Percentiles rank a stretch among this genome's conserved stretches.
These are phyloP conservation scores for Sicyos baderoa DNA, from an alignment of 306 rosid genomes.

Conservation along the genomic window DNA sequence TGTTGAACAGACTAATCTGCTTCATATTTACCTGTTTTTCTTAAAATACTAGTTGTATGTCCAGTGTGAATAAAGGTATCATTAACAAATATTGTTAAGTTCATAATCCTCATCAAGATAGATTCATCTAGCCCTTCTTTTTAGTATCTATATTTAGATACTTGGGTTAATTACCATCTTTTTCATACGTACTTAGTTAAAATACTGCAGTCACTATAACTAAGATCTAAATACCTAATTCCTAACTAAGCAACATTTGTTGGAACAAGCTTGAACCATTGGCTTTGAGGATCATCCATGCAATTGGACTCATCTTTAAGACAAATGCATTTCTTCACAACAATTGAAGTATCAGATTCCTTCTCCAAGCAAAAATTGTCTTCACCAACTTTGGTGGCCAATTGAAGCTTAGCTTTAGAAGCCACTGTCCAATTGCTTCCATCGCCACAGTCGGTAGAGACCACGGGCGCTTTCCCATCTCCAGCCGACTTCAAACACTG, in stretches of 20 bases:
- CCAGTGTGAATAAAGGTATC: too few relatives aligned
- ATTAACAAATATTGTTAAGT: too few relatives aligned
- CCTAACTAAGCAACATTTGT: conserved; percentile 27
- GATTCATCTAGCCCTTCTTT: too few relatives aligned
- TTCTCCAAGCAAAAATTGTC: conserved; percentile 27
- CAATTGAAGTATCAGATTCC: conserved; percentile 22
- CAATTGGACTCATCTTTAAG: conserved; percentile 27
- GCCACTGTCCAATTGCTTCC: conserved; percentile 32
- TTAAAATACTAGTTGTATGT: too few relatives aligned
- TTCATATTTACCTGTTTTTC: too few relatives aligned
- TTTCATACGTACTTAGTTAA: too few relatives aligned
- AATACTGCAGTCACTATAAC: too few relatives aligned
- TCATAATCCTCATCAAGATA: too few relatives aligned
- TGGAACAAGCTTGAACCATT: conserved; percentile 41
- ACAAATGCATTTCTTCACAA: conserved; percentile 37
- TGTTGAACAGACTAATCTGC: too few relatives aligned
- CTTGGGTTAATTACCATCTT: too few relatives aligned
- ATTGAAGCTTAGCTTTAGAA: conserved; percentile 34
- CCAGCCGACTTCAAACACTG: conserved; percentile 32
- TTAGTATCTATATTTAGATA: too few relatives aligned
- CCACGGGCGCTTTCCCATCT: conserved; percentile 23
- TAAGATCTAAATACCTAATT: not conserved
- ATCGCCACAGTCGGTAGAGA: conserved; percentile 28
- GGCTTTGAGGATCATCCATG: conserved; percentile 30
- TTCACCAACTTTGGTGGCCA: conserved; percentile 22